Conservation (phyloP, 176 grass and related monocot genomes). For the Aegilops tauschii region DNA sequence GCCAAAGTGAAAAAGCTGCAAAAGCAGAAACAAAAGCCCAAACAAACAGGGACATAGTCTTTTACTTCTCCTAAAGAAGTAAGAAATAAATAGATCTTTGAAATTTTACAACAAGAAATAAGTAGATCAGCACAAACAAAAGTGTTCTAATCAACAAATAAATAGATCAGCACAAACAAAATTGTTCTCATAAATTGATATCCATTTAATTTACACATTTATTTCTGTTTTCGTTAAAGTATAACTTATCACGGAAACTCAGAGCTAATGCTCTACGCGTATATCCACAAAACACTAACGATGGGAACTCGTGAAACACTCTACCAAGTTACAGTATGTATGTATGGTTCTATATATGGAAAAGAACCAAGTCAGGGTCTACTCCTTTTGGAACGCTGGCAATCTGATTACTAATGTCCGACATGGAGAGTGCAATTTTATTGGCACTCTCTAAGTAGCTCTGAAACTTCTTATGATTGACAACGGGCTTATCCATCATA, state of each 20-base stretch:
- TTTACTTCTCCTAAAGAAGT: not conserved
- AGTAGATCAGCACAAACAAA: not conserved
- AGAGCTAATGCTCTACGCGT: not conserved
- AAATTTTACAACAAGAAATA: not conserved
- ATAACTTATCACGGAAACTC: not conserved
- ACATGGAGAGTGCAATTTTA: conserved; percentile 45
- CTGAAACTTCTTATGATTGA: conserved; percentile 18
- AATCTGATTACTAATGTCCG: conserved; percentile 22
- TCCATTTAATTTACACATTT: not conserved
- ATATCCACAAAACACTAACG: not conserved
- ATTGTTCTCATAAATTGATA: not conserved
- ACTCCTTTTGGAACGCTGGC: conserved; percentile 45
- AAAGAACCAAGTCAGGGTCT: conserved; percentile 50
- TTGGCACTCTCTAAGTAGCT: conserved; percentile 50
- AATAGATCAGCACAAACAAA: too few relatives aligned
- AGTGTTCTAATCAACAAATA: not conserved
- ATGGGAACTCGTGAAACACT: not conserved
- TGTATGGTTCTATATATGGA: conserved; percentile 35
- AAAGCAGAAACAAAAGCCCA: too few relatives aligned
- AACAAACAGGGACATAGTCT: not conserved
- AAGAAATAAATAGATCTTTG: not conserved
- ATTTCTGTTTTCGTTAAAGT: not conserved
- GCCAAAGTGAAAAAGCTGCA: too few relatives aligned
- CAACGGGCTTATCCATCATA: not conserved
- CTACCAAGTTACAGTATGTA: not conserved